phyloP scores from a whole-genome alignment of 495 filamentous ascomycete genomes.

The Chaetomium tenue region DNA sequence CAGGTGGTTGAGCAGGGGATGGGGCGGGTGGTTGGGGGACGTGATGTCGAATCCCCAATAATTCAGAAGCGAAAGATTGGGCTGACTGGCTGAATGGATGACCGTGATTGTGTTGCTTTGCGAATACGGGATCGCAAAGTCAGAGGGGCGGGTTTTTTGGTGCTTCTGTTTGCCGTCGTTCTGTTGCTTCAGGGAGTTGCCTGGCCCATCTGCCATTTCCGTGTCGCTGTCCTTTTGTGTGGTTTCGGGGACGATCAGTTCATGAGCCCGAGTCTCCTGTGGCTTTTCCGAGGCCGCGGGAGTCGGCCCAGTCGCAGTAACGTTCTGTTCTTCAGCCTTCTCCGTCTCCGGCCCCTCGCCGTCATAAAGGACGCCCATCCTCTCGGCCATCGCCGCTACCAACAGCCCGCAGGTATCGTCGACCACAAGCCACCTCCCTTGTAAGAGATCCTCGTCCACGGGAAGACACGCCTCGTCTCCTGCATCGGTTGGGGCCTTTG shows the following conservation, averaged over 20 bases:
- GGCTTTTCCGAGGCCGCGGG: not conserved
- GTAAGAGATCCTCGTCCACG: conserved; percentile 28
- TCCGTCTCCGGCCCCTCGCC: conserved; percentile 32
- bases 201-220: conserved; percentile 27
- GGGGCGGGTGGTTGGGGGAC: conserved; percentile 59
- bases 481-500: conserved; percentile 26
- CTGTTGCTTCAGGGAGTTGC: conserved; percentile 1
- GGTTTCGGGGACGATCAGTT: not conserved
- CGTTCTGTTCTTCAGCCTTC: not conserved
- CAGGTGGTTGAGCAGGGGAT: conserved; percentile 79
- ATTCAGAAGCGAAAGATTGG: conserved; percentile 80
- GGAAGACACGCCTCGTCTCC: conserved; percentile 29
- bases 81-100: conserved; percentile 82
- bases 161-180: conserved; percentile 29
- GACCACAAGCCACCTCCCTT: conserved; percentile 79
- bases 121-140: conserved; percentile 48
- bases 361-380: conserved; percentile 77
- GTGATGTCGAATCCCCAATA: conserved; percentile 80
- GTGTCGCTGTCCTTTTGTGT: conserved; percentile 19
- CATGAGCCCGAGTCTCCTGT: conserved; percentile 6
- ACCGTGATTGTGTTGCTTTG: conserved; percentile 81
- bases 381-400: conserved; percentile 84
- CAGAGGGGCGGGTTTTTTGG: conserved; percentile 35
- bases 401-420: conserved; percentile 89
- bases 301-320: not conserved